A percentile compares a stretch with the other conserved stretches of the same genome.
phyloP scores from a whole-genome alignment of 2,329 filamentous ascomycete genomes.

The Myriosclerotinia curreyana region DNA sequence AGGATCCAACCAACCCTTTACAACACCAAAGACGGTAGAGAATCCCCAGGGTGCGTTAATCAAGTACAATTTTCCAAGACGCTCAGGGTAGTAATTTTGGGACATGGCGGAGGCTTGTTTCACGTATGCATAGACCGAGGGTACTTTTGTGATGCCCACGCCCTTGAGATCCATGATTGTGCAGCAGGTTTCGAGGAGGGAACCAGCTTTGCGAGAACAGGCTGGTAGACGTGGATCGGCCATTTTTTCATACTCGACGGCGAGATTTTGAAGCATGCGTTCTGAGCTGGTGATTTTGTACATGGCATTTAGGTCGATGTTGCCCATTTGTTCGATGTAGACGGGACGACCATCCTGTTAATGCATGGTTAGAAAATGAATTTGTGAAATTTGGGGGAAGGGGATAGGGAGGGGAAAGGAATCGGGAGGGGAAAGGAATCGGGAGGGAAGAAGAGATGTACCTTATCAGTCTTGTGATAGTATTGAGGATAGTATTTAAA shows the following conservation, averaged over 20 bases:
- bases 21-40: slow-evolving; percentile 75
- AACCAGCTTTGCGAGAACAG: slow-evolving; percentile 86
- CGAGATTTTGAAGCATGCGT: slow-evolving; percentile 94
- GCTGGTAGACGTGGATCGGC: slow-evolving; percentile 90
- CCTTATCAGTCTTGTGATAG: slow-evolving; percentile 96
- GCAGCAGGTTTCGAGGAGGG: slow-evolving; percentile 95
- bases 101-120: slow-evolving; percentile 81
- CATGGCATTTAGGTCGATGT: slow-evolving; percentile 85
- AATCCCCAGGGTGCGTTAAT: slow-evolving; percentile 99
- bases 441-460: slow-evolving; percentile 38
- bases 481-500: slow-evolving; percentile 96
- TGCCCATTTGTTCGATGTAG: slow-evolving; percentile 95
- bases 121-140: slow-evolving; percentile 85
- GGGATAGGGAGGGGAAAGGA: too few relatives aligned
- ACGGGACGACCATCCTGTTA: slow-evolving; percentile 86
- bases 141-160: slow-evolving; percentile 76
- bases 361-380: slow-evolving; percentile 5
- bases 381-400: background rate
- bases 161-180: slow-evolving; percentile 98
- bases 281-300: slow-evolving; percentile 89
- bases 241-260: slow-evolving; percentile 96
- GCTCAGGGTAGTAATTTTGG: slow-evolving; percentile 99
- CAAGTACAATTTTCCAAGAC: slow-evolving; percentile 90
- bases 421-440: background rate
- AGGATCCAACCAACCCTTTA: slow-evolving; percentile 94